Conservation (phyloP, 2,329 filamentous ascomycete species). For the Ophiostoma ips region DNA sequence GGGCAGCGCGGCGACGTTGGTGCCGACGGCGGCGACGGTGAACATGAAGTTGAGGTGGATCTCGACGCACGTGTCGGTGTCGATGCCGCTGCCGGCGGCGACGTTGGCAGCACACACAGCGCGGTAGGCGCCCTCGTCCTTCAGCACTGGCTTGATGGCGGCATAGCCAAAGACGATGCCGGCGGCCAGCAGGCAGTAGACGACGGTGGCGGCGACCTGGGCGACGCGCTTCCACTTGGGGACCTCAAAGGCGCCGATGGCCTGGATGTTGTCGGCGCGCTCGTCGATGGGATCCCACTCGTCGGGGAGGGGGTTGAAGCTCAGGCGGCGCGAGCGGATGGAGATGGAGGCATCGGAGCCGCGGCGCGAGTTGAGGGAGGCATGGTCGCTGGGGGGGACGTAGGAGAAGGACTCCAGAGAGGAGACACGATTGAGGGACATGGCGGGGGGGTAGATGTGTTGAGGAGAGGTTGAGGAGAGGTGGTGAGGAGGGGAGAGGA, state of each 20-base stretch:
- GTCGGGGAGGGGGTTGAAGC: slow-evolving; percentile 41
- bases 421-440: slow-evolving; percentile 39
- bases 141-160: slow-evolving; percentile 68
- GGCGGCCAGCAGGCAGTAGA: slow-evolving; percentile 44
- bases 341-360: slow-evolving; percentile 29
- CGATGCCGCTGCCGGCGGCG: slow-evolving; percentile 13
- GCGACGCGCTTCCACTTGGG: slow-evolving; percentile 38
- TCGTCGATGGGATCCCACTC: slow-evolving; percentile 32
- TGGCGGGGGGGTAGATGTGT: slow-evolving; percentile 14
- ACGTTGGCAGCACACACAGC: slow-evolving; percentile 36
- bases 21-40: slow-evolving; percentile 74
- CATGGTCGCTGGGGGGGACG: slow-evolving; percentile 22
- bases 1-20: slow-evolving; percentile 75
- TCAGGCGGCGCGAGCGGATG: slow-evolving; percentile 33
- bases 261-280: slow-evolving; percentile 28
- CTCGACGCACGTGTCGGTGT: slow-evolving; percentile 34
- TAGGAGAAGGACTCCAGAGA: slow-evolving; percentile 39
- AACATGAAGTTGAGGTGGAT: slow-evolving; percentile 80
- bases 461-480: neutral
- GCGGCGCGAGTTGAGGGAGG: slow-evolving; percentile 22
- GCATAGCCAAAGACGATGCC: slow-evolving; percentile 77
- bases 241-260: slow-evolving; percentile 40
- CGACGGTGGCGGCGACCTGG: slow-evolving; percentile 24
- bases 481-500: neutral
- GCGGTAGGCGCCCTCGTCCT: slow-evolving; percentile 56